phyloP scores from a whole-genome alignment of 108 stramenopile genomes.

The Schizochytrium sp. region DNA sequence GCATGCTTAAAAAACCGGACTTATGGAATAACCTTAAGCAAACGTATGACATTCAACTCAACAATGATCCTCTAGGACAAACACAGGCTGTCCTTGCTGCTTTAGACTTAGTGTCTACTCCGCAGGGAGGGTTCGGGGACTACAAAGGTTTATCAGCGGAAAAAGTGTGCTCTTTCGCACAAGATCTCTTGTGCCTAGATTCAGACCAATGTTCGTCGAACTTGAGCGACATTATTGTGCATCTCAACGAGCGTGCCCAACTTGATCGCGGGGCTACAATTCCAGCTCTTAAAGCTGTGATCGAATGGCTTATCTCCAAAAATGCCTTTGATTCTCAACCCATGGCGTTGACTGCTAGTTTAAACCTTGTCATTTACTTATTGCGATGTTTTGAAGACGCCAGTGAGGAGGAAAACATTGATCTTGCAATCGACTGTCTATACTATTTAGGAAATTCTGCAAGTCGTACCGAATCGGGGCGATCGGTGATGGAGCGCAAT shows the following conservation, averaged over 20 bases:
- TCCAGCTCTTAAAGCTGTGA: neutral
- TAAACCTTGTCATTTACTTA: slow-evolving; percentile 1
- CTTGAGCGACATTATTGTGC: neutral
- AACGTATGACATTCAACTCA: neutral
- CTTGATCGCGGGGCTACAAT: neutral
- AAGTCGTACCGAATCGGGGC: too few relatives aligned
- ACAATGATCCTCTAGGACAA: neutral
- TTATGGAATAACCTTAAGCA: too few relatives aligned
- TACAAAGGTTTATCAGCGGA: neutral
- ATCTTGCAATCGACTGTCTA: too few relatives aligned
- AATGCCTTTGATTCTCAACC: neutral
- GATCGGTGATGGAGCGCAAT: too few relatives aligned
- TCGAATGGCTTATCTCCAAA: neutral
- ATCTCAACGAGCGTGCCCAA: neutral
- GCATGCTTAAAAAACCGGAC: neutral
- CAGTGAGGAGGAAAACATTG: neutral
- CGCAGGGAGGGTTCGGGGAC: neutral
- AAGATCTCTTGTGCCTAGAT: neutral
- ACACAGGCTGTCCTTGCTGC: neutral
- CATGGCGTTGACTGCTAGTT: neutral
- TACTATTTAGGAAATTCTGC: too few relatives aligned
- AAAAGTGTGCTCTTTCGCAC: neutral
- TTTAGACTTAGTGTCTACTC: neutral
- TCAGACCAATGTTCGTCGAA: neutral
- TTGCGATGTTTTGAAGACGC: neutral